A percentile compares a stretch with the other conserved stretches of the same genome.
phyloP scores from a whole-genome alignment of 352 stramenopile genomes.

The Globisporangium camurandrum region DNA sequence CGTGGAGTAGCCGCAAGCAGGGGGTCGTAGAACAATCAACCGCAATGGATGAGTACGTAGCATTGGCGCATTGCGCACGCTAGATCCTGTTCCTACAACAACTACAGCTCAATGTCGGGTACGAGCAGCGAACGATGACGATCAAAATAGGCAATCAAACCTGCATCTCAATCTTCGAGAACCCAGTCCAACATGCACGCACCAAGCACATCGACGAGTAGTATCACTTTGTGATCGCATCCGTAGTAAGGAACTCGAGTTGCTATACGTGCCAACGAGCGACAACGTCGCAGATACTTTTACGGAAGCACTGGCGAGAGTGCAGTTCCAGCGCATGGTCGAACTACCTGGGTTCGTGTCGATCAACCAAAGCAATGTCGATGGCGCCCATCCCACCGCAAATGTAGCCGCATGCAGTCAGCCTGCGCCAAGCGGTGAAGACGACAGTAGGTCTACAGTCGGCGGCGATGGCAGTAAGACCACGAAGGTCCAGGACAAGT shows the following conservation, averaged over 20 bases:
- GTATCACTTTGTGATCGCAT: conserved; percentile 13
- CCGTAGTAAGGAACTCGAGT: neutral
- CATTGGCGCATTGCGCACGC: conserved; percentile 1
- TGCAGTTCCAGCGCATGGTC: neutral
- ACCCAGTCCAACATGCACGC: conserved; percentile 6
- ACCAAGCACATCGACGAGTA: conserved; percentile 13
- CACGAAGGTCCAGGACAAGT: too few species aligned
- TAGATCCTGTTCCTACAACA: conserved; percentile 12
- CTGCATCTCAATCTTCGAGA: conserved; percentile 12
- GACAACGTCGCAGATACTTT: conserved; percentile 2
- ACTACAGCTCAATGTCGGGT: conserved; percentile 9
- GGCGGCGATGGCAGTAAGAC: too few species aligned
- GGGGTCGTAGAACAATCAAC: conserved; percentile 9
- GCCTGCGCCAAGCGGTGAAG: too few species aligned
- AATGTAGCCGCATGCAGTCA: too few species aligned
- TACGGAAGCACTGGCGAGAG: neutral
- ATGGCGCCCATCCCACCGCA: too few species aligned
- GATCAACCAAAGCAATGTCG: too few species aligned
- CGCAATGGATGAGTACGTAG: conserved; percentile 13
- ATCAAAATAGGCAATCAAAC: conserved; percentile 12
- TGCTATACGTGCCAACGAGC: neutral
- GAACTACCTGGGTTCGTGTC: too few species aligned
- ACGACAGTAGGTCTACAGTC: too few species aligned
- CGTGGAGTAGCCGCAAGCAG: conserved; percentile 12
- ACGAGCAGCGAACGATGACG: neutral